Conservation (phyloP, 805 yeast genomes). For the Metschnikowia arizonensis region DNA sequence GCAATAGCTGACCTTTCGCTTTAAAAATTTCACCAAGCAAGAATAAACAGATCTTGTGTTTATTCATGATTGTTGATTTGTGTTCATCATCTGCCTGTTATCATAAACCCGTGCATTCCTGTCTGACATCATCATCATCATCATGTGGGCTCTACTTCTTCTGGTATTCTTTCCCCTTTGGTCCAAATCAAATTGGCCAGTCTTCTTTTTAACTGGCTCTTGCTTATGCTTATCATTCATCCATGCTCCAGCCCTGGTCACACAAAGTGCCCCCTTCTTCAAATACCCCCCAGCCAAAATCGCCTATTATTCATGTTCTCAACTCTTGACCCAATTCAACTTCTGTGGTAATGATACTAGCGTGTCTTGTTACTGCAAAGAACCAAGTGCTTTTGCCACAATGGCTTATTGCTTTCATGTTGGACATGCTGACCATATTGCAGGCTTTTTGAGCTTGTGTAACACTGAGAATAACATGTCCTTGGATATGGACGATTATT, state of each 20-base stretch:
- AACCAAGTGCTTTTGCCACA: slow-evolving; percentile 33
- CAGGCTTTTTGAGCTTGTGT: slow-evolving; percentile 27
- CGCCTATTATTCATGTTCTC: slow-evolving; percentile 31
- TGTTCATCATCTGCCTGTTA: too few species aligned
- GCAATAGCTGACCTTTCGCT: too few species aligned
- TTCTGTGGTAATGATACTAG: slow-evolving; percentile 19
- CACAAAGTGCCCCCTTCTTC: slow-evolving; percentile 30
- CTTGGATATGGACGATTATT: slow-evolving; percentile 22
- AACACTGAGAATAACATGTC: slow-evolving; percentile 17
- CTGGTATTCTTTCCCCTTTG: not conserved
- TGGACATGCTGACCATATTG: slow-evolving; percentile 24
- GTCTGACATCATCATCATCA: too few species aligned
- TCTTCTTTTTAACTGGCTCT: slow-evolving; percentile 3
- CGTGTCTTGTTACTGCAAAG: slow-evolving; percentile 25
- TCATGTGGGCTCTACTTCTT: slow-evolving; percentile 1
- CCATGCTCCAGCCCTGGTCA: slow-evolving; percentile 26
- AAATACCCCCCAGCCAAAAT: slow-evolving; percentile 26
- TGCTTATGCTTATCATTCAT: slow-evolving; percentile 43
- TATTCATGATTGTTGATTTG: too few species aligned
- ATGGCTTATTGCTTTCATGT: slow-evolving; percentile 32
- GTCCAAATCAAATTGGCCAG: not conserved
- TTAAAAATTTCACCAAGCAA: too few species aligned
- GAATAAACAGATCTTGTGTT: too few species aligned
- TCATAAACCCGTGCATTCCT: too few species aligned
- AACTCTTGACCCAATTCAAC: slow-evolving; percentile 19